These are phyloP conservation scores for Trichoderma lentiforme DNA, from an alignment of 2,329 filamentous ascomycete genomes.

Conservation along the genomic window DNA sequence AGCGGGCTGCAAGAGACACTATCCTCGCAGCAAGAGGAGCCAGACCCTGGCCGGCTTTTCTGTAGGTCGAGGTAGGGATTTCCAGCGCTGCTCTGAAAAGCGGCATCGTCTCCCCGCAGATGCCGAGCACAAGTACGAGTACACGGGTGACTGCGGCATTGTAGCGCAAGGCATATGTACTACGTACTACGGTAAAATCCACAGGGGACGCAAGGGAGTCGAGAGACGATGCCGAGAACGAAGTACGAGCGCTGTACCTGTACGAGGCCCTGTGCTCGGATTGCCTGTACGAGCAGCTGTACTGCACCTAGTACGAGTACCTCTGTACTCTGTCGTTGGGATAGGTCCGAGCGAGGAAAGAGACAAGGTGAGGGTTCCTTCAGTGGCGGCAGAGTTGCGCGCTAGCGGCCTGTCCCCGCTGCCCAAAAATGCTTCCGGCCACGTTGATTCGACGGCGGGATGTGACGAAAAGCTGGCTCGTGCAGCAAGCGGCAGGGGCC, in stretches of 20 bases:
- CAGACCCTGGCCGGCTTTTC: neutral
- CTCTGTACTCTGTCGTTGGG: neutral
- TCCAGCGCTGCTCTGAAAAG: neutral
- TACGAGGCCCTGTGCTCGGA: neutral
- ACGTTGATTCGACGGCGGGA: slow-evolving; percentile 35
- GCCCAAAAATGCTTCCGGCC: slow-evolving; percentile 17
- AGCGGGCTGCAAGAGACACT: neutral
- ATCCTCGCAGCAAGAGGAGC: neutral
- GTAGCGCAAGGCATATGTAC: slow-evolving; percentile 1
- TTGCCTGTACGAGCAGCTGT: neutral
- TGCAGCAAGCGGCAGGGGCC: slow-evolving; percentile 44
- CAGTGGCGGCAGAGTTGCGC: slow-evolving; percentile 19
- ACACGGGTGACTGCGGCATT: neutral
- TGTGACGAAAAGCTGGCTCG: slow-evolving; percentile 45
- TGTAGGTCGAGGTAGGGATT: neutral
- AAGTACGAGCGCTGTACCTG: neutral
- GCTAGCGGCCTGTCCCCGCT: slow-evolving; percentile 11
- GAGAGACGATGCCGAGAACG: neutral
- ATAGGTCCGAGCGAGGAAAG: neutral
- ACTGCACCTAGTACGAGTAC: neutral
- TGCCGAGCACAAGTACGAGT: slow-evolving; percentile 7
- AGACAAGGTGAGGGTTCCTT: slow-evolving; percentile 12
- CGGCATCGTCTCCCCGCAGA: neutral
- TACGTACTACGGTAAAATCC: neutral
- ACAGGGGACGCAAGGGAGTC: neutral